Evolutionary conservation across 306 rosid genomes (phyloP), one percentile per base, ranked within the genome.

Genomic region (Castanea mollissima): DNA sequence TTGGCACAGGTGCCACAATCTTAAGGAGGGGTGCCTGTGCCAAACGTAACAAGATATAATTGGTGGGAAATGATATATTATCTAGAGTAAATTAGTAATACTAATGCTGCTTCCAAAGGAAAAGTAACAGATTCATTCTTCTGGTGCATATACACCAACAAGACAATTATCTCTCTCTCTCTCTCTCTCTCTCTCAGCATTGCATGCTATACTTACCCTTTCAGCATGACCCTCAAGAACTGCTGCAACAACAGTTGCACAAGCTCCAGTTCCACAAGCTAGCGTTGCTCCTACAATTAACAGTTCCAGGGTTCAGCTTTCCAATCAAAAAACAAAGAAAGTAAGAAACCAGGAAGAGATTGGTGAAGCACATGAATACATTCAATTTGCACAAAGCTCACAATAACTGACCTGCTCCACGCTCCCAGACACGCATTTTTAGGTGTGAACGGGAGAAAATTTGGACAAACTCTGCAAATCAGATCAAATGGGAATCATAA

Each of bases 371-470:
- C 54, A 54, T 55, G 2, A 59, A 19, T 64, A 6, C 15, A 32
- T 55, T 59, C 64, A 75, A 62, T 56, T 75, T 5, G 20, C 10
- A n/a, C 13, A 52, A 6, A 63, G 27, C 54, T 55, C 77, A 75
- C 54, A 69, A 75, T 74, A 74, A 79, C 92, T 58, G 75, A 95
- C 99, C 99, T 89, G 96, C 98, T 19, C 98, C 98, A 29, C 98
- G 96, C 90, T 91, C 99, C 99, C 99, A 91, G 76, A 93, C 99
- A 77, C 96, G 91, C 98, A 95, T 95, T 84, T 93, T 95, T 75
- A 95, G 84, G 74, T 93, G 98, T 76, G 91, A 89, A 57, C 83
- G 72, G 51, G 98, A 86, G 81, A 90, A 82, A 65, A 93, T 92
- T 92, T 93, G 92, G 76, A 93, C 97, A 85, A 95, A 95, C 86